Conservation (phyloP, 768 basidiomycete genomes). For the Suillus brevipes region DNA sequence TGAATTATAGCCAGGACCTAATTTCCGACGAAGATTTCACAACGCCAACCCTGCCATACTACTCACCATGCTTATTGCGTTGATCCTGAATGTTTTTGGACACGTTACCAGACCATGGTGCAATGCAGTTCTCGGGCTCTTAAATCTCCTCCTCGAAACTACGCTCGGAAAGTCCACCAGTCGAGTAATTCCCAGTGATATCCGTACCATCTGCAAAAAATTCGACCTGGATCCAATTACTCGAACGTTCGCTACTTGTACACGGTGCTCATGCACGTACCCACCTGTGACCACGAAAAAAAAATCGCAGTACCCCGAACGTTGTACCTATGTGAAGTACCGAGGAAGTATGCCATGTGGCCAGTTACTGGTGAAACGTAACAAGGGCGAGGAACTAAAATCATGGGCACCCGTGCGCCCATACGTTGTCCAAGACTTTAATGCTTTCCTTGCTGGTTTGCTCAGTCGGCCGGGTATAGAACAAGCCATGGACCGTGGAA, state of each 20-base stretch:
- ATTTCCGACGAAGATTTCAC: not conserved
- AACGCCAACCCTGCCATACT: constrained; percentile 10
- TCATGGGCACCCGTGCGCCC: constrained; percentile 10
- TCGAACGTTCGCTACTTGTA: constrained; percentile 26
- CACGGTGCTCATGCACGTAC: constrained; percentile 27
- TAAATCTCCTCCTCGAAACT: constrained; percentile 6
- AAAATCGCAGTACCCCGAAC: constrained; percentile 17
- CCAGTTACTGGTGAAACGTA: constrained; percentile 4
- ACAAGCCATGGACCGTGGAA: constrained; percentile 25
- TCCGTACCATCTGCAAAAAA: constrained; percentile 19
- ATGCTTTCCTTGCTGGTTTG: constrained; percentile 30
- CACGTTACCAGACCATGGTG: constrained; percentile 10
- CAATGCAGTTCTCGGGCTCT: constrained; percentile 9
- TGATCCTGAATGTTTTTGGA: constrained; percentile 9
- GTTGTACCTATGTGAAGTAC: constrained; percentile 20
- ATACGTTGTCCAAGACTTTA: constrained; percentile 31
- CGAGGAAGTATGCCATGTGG: constrained; percentile 18
- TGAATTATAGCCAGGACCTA: not conserved
- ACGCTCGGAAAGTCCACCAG: not conserved
- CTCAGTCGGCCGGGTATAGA: constrained; percentile 28
- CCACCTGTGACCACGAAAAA: constrained; percentile 5
- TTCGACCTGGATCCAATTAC: constrained; percentile 21
- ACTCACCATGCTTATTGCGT: not conserved
- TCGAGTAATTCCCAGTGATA: constrained; percentile 14
- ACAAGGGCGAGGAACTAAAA: not conserved